These are phyloP conservation scores for Penicillium coffeae DNA, from an alignment of 495 filamentous ascomycete species.

Conservation along the genomic window DNA sequence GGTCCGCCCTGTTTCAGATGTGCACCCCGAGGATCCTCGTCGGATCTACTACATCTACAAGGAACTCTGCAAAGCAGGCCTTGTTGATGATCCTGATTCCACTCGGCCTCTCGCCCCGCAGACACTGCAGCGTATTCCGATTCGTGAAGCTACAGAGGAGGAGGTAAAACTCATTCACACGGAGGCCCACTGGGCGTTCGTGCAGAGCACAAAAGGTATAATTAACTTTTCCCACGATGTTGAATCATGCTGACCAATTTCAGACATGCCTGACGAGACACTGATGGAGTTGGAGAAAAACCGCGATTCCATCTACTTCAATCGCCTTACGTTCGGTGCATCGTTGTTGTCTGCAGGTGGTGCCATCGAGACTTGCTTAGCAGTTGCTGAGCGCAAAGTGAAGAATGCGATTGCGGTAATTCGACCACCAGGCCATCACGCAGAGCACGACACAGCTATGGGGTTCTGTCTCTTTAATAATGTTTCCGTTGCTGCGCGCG, in stretches of 20 bases:
- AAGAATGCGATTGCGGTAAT: constrained; percentile 96
- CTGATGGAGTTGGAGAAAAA: constrained; percentile 61
- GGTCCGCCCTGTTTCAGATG: constrained; percentile 61
- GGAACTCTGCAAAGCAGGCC: constrained; percentile 70
- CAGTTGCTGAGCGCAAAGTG: constrained; percentile 71
- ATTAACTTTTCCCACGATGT: background rate
- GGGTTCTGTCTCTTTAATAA: constrained; percentile 99
- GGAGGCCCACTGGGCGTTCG: constrained; percentile 70
- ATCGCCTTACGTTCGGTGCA: constrained; percentile 72
- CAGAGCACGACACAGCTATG: constrained; percentile 76
- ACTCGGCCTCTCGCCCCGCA: constrained; percentile 46
- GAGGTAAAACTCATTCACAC: constrained; percentile 80
- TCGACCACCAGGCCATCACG: constrained; percentile 92
- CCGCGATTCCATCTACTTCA: constrained; percentile 87
- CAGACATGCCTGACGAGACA: constrained; percentile 54
- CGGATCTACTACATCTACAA: constrained; percentile 88
- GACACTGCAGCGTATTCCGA: constrained; percentile 71
- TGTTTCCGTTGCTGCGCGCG: constrained; percentile 80
- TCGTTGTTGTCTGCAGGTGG: constrained; percentile 85
- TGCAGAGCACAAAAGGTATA: constrained; percentile 56
- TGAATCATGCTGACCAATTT: constrained; percentile 10
- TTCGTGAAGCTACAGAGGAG: constrained; percentile 65
- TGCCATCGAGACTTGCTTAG: constrained; percentile 88
- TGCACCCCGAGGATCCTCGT: constrained; percentile 91
- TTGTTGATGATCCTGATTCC: constrained; percentile 58